Evolutionary conservation across 306 rosid genomes (phyloP), one percentile per base, ranked within the genome.

Genomic region (Pyrus pyrifolia): DNA sequence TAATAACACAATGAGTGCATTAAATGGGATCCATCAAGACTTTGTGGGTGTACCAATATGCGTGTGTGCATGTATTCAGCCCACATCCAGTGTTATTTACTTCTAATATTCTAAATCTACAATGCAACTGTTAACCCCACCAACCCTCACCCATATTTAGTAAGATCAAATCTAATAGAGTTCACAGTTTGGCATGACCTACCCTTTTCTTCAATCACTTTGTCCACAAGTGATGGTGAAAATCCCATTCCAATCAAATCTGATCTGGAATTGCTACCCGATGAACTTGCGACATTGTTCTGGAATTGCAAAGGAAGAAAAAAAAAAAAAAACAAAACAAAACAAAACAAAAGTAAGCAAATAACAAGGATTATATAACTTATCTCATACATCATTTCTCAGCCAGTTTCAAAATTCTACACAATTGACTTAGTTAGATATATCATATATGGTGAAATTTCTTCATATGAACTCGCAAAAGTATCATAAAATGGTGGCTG

Each of bases 161-260:
- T n/a, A 64, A 6, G 31, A 81, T 49, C 30, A 44, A 77, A 60
- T 55, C 60, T n/a, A 67, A 46, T 23, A 57, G 23, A 40, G 40
- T 44, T 11, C 52, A 23, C 52, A 61, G 27, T 78, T 76, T 44
- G 70, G 65, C 73, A 73, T 57, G 62, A 76, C 78, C 25, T 89
- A 95, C 98, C 98, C 73, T 92, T 95, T 82, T 92, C 93, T 79
- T 82, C 79, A 53, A 95, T 88, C 69, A 84, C 97, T 87, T 76
- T 85, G 84, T 95, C 96, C 4, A 95, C 99, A 40, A 87, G 91
- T 65, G 83, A 68, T 1, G 97, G 96, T 46, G 21, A 76, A 79
- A 95, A 95, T 71, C 99, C 99, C 99, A 95, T 95, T 62, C 91
- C 97, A 51, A 89, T 78, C 68, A 95, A 87, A 81, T 86, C 88